Conservation (phyloP, 768 basidiomycete genomes). For the Mycena leptocephala region DNA sequence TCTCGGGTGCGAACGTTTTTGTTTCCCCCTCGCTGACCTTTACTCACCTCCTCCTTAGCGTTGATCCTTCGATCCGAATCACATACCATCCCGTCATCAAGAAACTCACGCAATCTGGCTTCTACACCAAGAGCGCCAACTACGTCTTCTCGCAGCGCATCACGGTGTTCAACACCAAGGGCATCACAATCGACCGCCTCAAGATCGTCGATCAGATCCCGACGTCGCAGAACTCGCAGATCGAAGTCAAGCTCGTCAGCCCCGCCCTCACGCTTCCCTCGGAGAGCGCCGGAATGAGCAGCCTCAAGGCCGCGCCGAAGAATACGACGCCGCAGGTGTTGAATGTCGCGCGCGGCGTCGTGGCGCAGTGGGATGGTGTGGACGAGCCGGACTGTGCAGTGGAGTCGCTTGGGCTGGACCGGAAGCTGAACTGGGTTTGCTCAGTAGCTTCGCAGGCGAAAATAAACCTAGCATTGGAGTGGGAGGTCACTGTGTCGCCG, state of each 20-base stretch:
- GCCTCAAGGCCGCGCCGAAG: slow-evolving; percentile 6
- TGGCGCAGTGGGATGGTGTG: slow-evolving; percentile 46
- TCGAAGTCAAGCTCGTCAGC: slow-evolving; percentile 38
- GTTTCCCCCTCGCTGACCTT: not conserved
- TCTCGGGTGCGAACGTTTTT: slow-evolving; percentile 41
- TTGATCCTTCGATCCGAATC: slow-evolving; percentile 46
- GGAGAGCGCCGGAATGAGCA: slow-evolving; percentile 21
- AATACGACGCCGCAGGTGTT: slow-evolving; percentile 25
- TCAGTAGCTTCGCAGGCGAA: slow-evolving; percentile 49
- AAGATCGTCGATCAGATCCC: slow-evolving; percentile 44
- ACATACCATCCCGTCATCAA: slow-evolving; percentile 45
- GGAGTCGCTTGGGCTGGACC: slow-evolving; percentile 49
- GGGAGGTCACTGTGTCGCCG: slow-evolving; percentile 51
- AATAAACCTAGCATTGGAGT: slow-evolving; percentile 49
- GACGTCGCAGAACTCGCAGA: slow-evolving; percentile 39
- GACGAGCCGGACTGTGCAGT: slow-evolving; percentile 37
- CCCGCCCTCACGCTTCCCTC: slow-evolving; percentile 34
- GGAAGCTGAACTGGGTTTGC: slow-evolving; percentile 56
- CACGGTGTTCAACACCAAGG: slow-evolving; percentile 43
- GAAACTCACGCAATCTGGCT: slow-evolving; percentile 43
- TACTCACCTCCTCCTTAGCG: slow-evolving; percentile 10
- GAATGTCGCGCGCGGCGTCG: slow-evolving; percentile 34
- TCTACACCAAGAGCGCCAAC: slow-evolving; percentile 41
- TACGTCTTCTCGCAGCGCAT: slow-evolving; percentile 43
- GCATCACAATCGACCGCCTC: slow-evolving; percentile 30